phyloP scores from a whole-genome alignment of 2,329 filamentous ascomycete genomes.

The Ascochyta fabae region DNA sequence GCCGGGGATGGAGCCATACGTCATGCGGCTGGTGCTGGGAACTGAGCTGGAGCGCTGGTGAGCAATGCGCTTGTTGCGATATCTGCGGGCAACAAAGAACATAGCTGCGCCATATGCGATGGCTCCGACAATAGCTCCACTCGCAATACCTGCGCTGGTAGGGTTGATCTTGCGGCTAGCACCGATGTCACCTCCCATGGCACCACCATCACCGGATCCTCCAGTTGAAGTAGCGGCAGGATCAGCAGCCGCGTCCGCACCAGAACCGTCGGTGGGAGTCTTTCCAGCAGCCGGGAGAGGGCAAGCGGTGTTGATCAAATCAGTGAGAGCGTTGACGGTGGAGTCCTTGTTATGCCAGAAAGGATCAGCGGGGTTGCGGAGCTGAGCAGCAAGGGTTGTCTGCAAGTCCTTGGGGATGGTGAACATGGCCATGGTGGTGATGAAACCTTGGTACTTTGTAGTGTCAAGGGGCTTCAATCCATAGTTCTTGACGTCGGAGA shows the following conservation, averaged over 20 bases:
- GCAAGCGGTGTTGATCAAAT: conserved; percentile 83
- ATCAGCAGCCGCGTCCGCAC: conserved; percentile 50
- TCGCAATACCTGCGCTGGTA: conserved; percentile 72
- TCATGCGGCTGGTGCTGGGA: conserved; percentile 68
- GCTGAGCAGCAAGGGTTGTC: conserved; percentile 68
- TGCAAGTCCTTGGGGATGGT: conserved; percentile 55
- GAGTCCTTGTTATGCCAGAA: conserved; percentile 74
- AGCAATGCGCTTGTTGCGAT: conserved; percentile 82
- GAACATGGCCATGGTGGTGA: conserved; percentile 74
- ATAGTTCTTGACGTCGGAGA: conserved; percentile 67
- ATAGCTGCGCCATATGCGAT: conserved; percentile 92
- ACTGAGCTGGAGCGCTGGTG: conserved; percentile 81
- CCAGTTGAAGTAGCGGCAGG: conserved; percentile 42
- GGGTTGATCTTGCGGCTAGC: conserved; percentile 65
- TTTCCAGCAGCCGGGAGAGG: conserved; percentile 64
- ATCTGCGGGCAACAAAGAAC: conserved; percentile 89
- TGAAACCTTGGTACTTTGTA: conserved; percentile 70
- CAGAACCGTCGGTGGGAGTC: conserved; percentile 50
- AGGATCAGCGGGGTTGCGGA: conserved; percentile 73
- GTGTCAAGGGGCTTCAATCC: conserved; percentile 81
- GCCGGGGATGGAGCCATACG: conserved; percentile 45
- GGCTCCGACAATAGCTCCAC: conserved; percentile 78
- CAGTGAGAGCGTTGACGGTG: conserved; percentile 75
- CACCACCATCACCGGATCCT: conserved; percentile 55
- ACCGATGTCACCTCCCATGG: conserved; percentile 57